These are phyloP conservation scores for Kodamaea plutei DNA, from an alignment of 1,139 yeast species.

Conservation along the genomic window DNA sequence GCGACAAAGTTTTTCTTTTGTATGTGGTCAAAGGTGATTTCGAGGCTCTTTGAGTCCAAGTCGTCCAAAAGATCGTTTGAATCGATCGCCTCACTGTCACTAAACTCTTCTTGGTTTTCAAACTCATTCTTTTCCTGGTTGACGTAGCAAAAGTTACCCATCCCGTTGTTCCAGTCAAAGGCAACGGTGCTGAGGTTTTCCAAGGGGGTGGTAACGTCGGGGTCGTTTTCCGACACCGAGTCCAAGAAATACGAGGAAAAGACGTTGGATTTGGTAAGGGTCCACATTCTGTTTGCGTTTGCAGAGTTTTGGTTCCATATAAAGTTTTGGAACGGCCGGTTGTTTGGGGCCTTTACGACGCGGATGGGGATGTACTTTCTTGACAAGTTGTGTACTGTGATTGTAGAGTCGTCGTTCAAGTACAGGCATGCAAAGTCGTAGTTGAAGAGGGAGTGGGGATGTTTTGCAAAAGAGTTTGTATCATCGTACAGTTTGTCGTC, in stretches of 20 bases:
- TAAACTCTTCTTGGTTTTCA: slow-evolving; percentile 16
- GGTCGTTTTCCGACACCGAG: slow-evolving; percentile 15
- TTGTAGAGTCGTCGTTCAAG: slow-evolving; percentile 69
- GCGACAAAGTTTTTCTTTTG: slow-evolving; percentile 14
- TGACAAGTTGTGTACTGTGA: slow-evolving; percentile 68
- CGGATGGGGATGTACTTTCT: slow-evolving; percentile 75
- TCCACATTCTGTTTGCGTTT: slow-evolving; percentile 32
- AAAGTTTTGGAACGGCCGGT: slow-evolving; percentile 42
- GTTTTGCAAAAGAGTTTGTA: slow-evolving; percentile 9
- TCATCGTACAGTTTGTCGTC: slow-evolving; percentile 17
- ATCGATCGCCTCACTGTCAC: slow-evolving; percentile 7
- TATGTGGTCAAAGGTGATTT: slow-evolving; percentile 1
- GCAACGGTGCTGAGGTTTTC: slow-evolving; percentile 53
- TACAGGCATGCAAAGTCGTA: slow-evolving; percentile 78
- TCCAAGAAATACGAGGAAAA: slow-evolving; percentile 53
- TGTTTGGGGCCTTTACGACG: slow-evolving; percentile 53
- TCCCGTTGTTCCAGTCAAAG: slow-evolving; percentile 50
- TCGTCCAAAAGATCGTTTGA: slow-evolving; percentile 4
- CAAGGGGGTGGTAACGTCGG: slow-evolving; percentile 45
- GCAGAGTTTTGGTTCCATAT: slow-evolving; percentile 35
- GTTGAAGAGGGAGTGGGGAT: slow-evolving; percentile 25
- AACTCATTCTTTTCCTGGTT: slow-evolving; percentile 49
- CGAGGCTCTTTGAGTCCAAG: slow-evolving; percentile 3
- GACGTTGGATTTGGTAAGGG: slow-evolving; percentile 45
- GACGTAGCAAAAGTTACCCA: slow-evolving; percentile 49